Evolutionary conservation across 2,329 filamentous ascomycete genomes (phyloP), one percentile per base, ranked within the genome.

Genomic region (Annulohypoxylon truncatum): DNA sequence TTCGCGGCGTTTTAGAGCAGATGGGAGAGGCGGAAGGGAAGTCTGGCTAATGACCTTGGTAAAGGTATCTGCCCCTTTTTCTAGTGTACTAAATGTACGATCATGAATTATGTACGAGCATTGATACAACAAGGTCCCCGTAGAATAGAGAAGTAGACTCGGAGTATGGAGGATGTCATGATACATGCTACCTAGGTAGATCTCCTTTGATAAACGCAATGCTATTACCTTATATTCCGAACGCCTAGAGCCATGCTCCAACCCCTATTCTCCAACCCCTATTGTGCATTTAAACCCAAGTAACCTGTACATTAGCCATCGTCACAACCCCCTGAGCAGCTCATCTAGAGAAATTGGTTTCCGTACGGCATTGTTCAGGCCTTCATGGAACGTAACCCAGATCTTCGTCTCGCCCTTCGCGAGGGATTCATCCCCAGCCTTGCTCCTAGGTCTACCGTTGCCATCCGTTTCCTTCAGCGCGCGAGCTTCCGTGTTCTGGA

Each of bases 341-440:
- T 94, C 91, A 66, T 85, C 84, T 77, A 94, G 78, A 18, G 89
- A 89, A 68, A 94, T 85, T 0, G 90, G 89, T 76, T 93, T 94
- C 74, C 90, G 84, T 35, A 94, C 92, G 15, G 92, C 92, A 82
- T 94, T 93, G 22, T 89, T 92, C 74, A 90, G 92, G 0, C 92
- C 92, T 78, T 94, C 92, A 73, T 93, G 88, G 76, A 88, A 94
- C 51, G 85, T 92, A 31, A 93, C 87, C 91, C 91, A 94, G 6
- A 91, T 87, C 71, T 88, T 88, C 9, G 81, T 82, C 48, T 86
- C 85, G 50, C 81, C 79, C 65, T 77, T 77, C 22, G 74, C 72
- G 4, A 70, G 38, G 2, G 76, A 56, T 64, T 67, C 71, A 64
- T 75, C 56, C 44, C 71, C 70, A 60, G 76, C 62, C 61, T 73